Conservation (phyloP, 2,329 filamentous ascomycete species). For the Lasiodiplodia sp. region DNA sequence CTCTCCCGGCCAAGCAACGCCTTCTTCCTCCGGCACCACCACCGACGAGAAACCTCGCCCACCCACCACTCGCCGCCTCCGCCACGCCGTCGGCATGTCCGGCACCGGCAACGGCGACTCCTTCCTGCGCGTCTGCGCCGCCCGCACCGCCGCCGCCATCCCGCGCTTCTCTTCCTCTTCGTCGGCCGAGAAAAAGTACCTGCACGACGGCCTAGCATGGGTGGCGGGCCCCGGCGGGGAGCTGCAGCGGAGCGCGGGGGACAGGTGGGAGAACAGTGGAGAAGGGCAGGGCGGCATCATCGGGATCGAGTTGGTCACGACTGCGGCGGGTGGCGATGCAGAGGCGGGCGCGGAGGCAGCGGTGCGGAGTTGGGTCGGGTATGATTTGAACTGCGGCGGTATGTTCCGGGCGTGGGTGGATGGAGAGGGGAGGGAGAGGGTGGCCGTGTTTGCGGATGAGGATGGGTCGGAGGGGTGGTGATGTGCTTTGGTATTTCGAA, state of each 20-base stretch:
- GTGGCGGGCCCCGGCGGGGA: slow-evolving; percentile 77
- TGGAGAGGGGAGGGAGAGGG: slow-evolving; percentile 63
- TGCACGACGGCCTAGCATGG: slow-evolving; percentile 66
- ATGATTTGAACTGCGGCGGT: slow-evolving; percentile 84
- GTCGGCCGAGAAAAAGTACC: slow-evolving; percentile 47
- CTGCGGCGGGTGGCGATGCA: slow-evolving; percentile 70
- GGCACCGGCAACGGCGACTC: slow-evolving; percentile 90
- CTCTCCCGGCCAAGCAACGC: slow-evolving; percentile 32
- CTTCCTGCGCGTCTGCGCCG: slow-evolving; percentile 76
- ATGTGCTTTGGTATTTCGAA: background rate
- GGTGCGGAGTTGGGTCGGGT: slow-evolving; percentile 66
- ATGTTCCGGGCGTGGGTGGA: slow-evolving; percentile 86
- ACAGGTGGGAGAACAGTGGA: slow-evolving; percentile 70
- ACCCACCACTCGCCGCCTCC: slow-evolving; percentile 31
- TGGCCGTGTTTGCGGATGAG: slow-evolving; percentile 65
- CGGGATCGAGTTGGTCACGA: slow-evolving; percentile 69
- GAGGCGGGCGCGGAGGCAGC: slow-evolving; percentile 63
- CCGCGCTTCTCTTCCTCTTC: slow-evolving; percentile 66
- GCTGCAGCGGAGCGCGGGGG: slow-evolving; percentile 75
- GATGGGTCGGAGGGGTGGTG: slow-evolving; percentile 14
- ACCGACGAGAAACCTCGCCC: slow-evolving; percentile 12
- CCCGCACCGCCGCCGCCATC: slow-evolving; percentile 75
- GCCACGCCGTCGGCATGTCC: slow-evolving; percentile 66
- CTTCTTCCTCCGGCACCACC: slow-evolving; percentile 42
- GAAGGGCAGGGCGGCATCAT: slow-evolving; percentile 92